phyloP scores from a whole-genome alignment of 2,329 filamentous ascomycete genomes.

The Cladosporium velox region DNA sequence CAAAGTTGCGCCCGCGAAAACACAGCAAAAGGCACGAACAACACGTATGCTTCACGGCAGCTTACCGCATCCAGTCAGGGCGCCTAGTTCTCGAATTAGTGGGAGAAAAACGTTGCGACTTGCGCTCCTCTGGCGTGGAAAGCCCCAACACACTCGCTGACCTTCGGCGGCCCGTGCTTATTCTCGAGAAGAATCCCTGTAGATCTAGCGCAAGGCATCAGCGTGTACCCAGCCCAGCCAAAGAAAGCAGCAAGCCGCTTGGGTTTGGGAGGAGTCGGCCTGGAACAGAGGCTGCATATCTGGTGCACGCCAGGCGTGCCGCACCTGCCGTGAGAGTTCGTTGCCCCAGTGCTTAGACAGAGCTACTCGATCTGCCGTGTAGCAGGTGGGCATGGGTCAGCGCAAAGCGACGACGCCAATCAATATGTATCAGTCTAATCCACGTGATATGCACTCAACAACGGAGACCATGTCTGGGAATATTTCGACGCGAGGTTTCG shows the following conservation, averaged over 20 bases:
- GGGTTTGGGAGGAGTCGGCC: constrained; percentile 13
- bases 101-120: not conserved
- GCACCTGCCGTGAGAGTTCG: constrained; percentile 16
- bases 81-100: constrained; percentile 9
- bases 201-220: constrained; percentile 21
- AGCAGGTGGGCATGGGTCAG: constrained; percentile 8
- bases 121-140: constrained; percentile 12
- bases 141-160: constrained; percentile 8
- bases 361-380: constrained; percentile 16
- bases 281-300: constrained; percentile 19
- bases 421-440: constrained; percentile 7
- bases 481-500: constrained; percentile 7
- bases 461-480: not conserved
- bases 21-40: not conserved
- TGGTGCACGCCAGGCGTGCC: constrained; percentile 15
- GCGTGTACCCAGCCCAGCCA: constrained; percentile 8
- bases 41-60: constrained; percentile 21
- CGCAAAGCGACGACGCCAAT: not conserved
- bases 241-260: constrained; percentile 17
- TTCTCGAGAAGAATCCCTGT: constrained; percentile 19
- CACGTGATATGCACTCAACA: constrained; percentile 2
- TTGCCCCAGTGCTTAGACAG: constrained; percentile 6
- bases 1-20: not conserved
- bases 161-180: constrained; percentile 4
- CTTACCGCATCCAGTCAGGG: constrained; percentile 18